Percentiles rank a stretch among this genome's conserved stretches.
phyloP scores from a whole-genome alignment of 1,139 yeast species.

The Kodamaea anthophila region DNA sequence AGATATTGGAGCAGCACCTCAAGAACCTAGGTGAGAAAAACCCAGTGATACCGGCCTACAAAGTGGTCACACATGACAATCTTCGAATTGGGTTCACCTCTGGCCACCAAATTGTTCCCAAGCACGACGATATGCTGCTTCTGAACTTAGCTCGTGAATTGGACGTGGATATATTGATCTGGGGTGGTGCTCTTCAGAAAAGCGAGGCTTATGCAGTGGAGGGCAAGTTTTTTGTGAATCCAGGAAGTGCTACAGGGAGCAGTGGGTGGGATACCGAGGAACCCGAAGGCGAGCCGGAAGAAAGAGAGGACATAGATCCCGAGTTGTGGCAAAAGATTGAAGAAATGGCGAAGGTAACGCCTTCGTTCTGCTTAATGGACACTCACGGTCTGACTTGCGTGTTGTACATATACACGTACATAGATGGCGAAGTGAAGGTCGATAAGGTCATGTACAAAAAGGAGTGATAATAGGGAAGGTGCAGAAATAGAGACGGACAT shows the following conservation, averaged over 20 bases:
- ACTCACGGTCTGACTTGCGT: constrained; percentile 74
- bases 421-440: constrained; percentile 82
- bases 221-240: constrained; percentile 87
- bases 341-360: constrained; percentile 36
- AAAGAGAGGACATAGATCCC: constrained; percentile 13
- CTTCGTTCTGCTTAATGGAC: constrained; percentile 85
- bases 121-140: constrained; percentile 79
- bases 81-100: constrained; percentile 79
- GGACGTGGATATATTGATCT: constrained; percentile 86
- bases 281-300: constrained; percentile 10
- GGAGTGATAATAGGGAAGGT: too few species aligned
- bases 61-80: constrained; percentile 62
- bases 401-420: constrained; percentile 75
- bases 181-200: constrained; percentile 87
- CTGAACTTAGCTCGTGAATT: constrained; percentile 80
- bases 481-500: too few species aligned
- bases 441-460: constrained; percentile 82
- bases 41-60: constrained; percentile 49
- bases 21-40: constrained; percentile 13
- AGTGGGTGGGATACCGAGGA: constrained; percentile 39
- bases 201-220: constrained; percentile 92
- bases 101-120: constrained; percentile 81
- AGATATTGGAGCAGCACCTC: constrained; percentile 30
- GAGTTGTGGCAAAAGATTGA: constrained; percentile 13
- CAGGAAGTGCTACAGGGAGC: constrained; percentile 97